These are phyloP conservation scores for Hyphopichia wangnamkhiaoensis DNA, from an alignment of 1,139 yeast species.

Conservation along the genomic window DNA sequence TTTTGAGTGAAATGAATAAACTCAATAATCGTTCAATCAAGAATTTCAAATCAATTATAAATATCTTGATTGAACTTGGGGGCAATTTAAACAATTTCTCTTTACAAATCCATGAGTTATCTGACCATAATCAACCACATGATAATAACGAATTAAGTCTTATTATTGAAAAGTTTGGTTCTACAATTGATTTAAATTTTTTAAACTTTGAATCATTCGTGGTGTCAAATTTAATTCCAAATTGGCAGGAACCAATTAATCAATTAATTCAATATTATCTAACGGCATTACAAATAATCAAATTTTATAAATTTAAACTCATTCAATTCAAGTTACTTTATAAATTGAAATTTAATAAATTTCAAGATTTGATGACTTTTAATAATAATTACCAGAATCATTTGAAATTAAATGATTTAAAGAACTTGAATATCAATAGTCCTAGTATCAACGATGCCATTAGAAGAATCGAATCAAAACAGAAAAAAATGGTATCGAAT, in stretches of 20 bases:
- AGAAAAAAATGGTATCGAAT: slow-evolving; percentile 11
- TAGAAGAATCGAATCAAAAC: slow-evolving; percentile 29
- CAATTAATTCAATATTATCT: slow-evolving; percentile 43
- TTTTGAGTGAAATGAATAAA: slow-evolving; percentile 35
- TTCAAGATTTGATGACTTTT: slow-evolving; percentile 38
- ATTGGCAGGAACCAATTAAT: slow-evolving; percentile 50
- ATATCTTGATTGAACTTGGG: slow-evolving; percentile 43
- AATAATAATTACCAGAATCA: slow-evolving; percentile 17
- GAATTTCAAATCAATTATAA: slow-evolving; percentile 30
- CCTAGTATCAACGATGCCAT: slow-evolving; percentile 45
- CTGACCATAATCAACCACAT: slow-evolving; percentile 11
- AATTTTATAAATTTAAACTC: slow-evolving; percentile 48
- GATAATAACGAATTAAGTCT: slow-evolving; percentile 32
- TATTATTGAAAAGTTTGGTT: slow-evolving; percentile 47
- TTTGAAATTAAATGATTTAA: slow-evolving; percentile 25
- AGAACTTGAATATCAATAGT: slow-evolving; percentile 35
- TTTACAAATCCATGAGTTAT: slow-evolving; percentile 40
- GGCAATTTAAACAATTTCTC: slow-evolving; percentile 51
- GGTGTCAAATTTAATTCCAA: slow-evolving; percentile 35
- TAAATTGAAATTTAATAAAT: slow-evolving; percentile 41
- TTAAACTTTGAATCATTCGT: slow-evolving; percentile 43
- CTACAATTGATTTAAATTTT: slow-evolving; percentile 45
- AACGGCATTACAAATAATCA: slow-evolving; percentile 39
- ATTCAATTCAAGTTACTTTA: slow-evolving; percentile 44
- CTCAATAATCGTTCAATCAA: slow-evolving; percentile 33